phyloP scores from a whole-genome alignment of 176 grass and related monocot genomes.

The Miscanthus lutarioriparius region DNA sequence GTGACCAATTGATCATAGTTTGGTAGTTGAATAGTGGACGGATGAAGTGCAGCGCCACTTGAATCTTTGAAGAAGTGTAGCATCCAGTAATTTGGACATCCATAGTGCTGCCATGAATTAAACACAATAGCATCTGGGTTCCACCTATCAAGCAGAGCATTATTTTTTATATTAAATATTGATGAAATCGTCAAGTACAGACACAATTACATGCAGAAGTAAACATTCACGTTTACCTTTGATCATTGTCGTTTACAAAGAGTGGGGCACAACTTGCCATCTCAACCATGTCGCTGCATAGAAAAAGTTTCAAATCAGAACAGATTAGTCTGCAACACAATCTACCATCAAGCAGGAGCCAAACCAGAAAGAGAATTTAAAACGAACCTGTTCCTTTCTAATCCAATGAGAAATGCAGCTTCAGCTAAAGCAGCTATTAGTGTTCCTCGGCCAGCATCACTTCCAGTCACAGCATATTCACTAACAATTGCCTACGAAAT shows the following conservation, averaged over 20 bases:
- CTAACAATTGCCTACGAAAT: constrained; percentile 81
- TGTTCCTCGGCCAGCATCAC: constrained; percentile 89
- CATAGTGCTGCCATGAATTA: constrained; percentile 80
- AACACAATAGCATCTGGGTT: constrained; percentile 95
- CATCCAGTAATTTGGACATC: constrained; percentile 99
- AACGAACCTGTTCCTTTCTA: constrained; percentile 84
- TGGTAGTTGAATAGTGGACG: constrained; percentile 60
- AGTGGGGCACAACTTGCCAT: constrained; percentile 97
- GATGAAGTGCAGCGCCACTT: constrained; percentile 66
- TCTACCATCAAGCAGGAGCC: neutral
- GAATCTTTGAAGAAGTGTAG: constrained; percentile 93
- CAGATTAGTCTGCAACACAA: constrained; percentile 10
- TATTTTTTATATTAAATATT: constrained; percentile 1
- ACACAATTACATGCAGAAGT: constrained; percentile 12
- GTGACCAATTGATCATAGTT: constrained; percentile 62
- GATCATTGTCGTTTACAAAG: constrained; percentile 89
- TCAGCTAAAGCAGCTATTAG: constrained; percentile 85
- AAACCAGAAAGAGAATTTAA: constrained; percentile 34
- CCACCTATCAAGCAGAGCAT: constrained; percentile 51
- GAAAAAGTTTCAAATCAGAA: constrained; percentile 36
- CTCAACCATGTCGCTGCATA: constrained; percentile 80
- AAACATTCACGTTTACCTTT: constrained; percentile 43
- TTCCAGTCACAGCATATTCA: constrained; percentile 98
- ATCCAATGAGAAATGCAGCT: constrained; percentile 92
- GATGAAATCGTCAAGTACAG: neutral